Conservation (phyloP, 2,329 filamentous ascomycete genomes). For the Beauveria bassiana region DNA sequence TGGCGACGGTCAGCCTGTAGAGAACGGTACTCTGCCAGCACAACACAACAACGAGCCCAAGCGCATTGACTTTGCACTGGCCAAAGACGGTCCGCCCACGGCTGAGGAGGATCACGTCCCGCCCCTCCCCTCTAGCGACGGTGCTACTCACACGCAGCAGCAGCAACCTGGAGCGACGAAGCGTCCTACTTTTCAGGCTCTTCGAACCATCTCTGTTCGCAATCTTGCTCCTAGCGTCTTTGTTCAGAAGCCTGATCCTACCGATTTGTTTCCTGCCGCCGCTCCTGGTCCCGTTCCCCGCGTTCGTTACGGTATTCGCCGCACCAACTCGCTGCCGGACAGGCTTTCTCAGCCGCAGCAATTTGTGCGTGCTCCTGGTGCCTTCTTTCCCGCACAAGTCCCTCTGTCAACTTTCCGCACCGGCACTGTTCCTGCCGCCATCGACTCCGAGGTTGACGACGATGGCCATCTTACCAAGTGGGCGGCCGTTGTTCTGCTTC, state of each 20-base stretch:
- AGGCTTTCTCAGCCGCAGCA: constrained; percentile 43
- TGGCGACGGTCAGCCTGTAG: constrained; percentile 21
- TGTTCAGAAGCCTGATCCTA: constrained; percentile 33
- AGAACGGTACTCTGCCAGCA: constrained; percentile 20
- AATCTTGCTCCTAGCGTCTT: constrained; percentile 68
- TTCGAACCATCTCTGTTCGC: constrained; percentile 57
- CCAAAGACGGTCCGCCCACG: neutral
- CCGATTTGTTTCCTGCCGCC: constrained; percentile 19
- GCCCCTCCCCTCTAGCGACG: neutral
- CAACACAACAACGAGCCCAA: constrained; percentile 35
- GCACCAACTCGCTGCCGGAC: constrained; percentile 68
- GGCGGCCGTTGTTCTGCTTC: constrained; percentile 52
- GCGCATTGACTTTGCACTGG: constrained; percentile 51
- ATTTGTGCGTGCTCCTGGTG: constrained; percentile 38
- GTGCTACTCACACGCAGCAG: neutral
- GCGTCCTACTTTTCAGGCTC: constrained; percentile 42
- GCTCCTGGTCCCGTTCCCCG: constrained; percentile 41
- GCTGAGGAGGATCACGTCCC: neutral
- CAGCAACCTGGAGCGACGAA: constrained; percentile 10
- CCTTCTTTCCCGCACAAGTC: constrained; percentile 40
- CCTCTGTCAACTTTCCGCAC: constrained; percentile 30
- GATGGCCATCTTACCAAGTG: constrained; percentile 45
- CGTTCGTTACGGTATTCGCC: constrained; percentile 57
- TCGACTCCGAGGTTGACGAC: constrained; percentile 27
- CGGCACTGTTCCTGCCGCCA: constrained; percentile 19